Evolutionary conservation across 2,329 filamentous ascomycete species (phyloP), one percentile per base, ranked within the genome.

Genomic region (Cytospora paraplurivora): DNA sequence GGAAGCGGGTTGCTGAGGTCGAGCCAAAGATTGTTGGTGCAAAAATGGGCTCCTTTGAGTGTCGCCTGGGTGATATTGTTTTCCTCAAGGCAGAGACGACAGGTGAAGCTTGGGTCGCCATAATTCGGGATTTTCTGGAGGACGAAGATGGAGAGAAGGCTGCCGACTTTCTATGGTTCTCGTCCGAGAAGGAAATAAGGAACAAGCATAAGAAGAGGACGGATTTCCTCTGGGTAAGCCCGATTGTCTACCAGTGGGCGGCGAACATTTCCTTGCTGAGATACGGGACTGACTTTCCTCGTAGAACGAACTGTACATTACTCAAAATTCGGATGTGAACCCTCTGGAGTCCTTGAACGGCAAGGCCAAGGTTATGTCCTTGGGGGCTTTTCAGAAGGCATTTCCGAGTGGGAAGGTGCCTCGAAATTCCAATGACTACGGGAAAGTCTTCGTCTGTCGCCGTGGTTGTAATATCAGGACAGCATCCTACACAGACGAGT

Each of bases 151-250:
- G 87, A 4, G 85, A 90, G 51, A 97, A 92, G 80, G 87, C 88
- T 33, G 94, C 91, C 62, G 90, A 89, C 67, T 95, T 99, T 72
- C 89, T 97, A 83, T 99, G 95, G 95, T 97, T 99, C 73, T 93
- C 91, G 0, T 92, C 91, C 0, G 91, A 96, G 71, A 91, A 90
- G 71, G 94, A 98, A 76, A 92, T 97, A 66, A 86, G 89, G 34
- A 95, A 91, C 70, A 90, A 88, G 72, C 85, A 87, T 63, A 94
- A 91, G 77, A 96, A 95, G 78, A 83, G 92, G 71, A 83, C 80
- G 13, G 95, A 99, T 76, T 92, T 86, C 64, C 75, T 96, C 59
- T 85, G 85, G 72, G 87, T 90, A 78, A 63, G 78, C 70, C 12
- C 41, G 21, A n/a, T 38, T 11, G 35, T 49, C 33, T 35, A 35